Base-by-base conservation (phyloP, 1,284 basidiomycete species). In the Anthracocystis setariae region DNA sequence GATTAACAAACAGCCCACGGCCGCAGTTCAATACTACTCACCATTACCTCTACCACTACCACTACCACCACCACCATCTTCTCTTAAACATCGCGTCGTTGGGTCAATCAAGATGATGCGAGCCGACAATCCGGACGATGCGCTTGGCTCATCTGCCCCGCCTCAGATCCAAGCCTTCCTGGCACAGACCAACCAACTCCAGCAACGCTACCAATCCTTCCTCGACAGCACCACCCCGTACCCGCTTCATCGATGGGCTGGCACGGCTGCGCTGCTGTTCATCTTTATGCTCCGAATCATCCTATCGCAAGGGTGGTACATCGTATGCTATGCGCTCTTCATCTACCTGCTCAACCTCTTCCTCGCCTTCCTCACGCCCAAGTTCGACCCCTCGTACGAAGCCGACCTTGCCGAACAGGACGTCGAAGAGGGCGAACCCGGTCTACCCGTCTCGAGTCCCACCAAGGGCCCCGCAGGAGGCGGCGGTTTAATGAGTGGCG, bases 321-420 rank as follows among this genome's bases (percentile, higher is more conserved):
- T 95, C 33, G 76, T 81, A 21, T 82, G 81, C 64, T 82, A 82
- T 55, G 79, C 78, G 12, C 73, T 82, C 38, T 77, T 79, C 58
- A 82, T 82, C 74, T 83, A 80, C 50, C 77, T 83, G 32, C 70
- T 82, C 69, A 83, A 85, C 84, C 84, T 94, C 51, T 88, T 94
- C 38, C 86, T 93, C 66, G 92, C 91, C 8, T 94, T 94, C 85
- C 86, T 94, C 7, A 91, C 92, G 85, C 93, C 93, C 38, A 92
- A 90, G 83, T 98, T 98, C 84, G 96, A 99, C 84, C 95, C 96
- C 0, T 94, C 93, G 1, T 86, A 97, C 37, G 91, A 95, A 74
- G 91, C 91, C 43, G 96, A 99, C 84, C 86, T 97, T 3, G 87
- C 92, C 54, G 94, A 93, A 7, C 92, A 95, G 80, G 94, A 98